Percentiles rank a stretch among this genome's conserved stretches.
These are phyloP conservation scores for Colletotrichum gigasporum DNA, from an alignment of 2,329 filamentous ascomycete genomes.

Conservation along the genomic window DNA sequence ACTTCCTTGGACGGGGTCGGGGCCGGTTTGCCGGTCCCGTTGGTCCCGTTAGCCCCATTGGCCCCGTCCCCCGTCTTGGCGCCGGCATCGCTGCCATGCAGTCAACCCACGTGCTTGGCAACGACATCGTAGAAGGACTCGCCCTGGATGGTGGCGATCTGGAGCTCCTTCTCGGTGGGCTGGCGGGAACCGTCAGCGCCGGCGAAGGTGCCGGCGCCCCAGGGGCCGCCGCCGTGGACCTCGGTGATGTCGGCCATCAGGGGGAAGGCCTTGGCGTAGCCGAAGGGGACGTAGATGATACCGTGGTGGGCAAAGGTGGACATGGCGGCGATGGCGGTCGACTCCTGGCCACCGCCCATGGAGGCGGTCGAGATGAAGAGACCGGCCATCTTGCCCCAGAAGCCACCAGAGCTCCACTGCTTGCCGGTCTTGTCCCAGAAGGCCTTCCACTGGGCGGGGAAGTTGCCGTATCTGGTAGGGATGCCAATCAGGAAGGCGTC, in stretches of 20 bases:
- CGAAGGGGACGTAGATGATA: constrained; percentile 94
- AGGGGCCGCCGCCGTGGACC: constrained; percentile 86
- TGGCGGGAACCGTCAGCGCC: constrained; percentile 83
- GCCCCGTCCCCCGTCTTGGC: constrained; percentile 39
- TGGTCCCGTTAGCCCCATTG: constrained; percentile 32
- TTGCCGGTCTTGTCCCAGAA: constrained; percentile 92
- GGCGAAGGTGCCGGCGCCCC: constrained; percentile 94
- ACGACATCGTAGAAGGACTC: constrained; percentile 83
- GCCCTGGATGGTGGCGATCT: constrained; percentile 84
- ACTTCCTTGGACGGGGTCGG: constrained; percentile 5
- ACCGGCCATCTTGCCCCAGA: constrained; percentile 89
- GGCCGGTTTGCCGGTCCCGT: constrained; percentile 34
- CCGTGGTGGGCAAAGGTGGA: constrained; percentile 93
- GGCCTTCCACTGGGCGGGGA: constrained; percentile 93
- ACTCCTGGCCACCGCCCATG: constrained; percentile 91
- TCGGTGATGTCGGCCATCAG: constrained; percentile 77
- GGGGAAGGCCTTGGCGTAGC: constrained; percentile 83
- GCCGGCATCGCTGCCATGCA: constrained; percentile 67
- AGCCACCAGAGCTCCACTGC: constrained; percentile 82
- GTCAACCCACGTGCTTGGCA: constrained; percentile 79
- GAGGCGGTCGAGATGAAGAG: constrained; percentile 90
- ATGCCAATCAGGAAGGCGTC: constrained; percentile 91
- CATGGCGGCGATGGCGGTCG: constrained; percentile 81
- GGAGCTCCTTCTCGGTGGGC: constrained; percentile 78
- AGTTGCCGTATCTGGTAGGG: constrained; percentile 96